Evolutionary conservation across 2,329 filamentous ascomycete species (phyloP).

Genomic region (Didymella lethalis): DNA sequence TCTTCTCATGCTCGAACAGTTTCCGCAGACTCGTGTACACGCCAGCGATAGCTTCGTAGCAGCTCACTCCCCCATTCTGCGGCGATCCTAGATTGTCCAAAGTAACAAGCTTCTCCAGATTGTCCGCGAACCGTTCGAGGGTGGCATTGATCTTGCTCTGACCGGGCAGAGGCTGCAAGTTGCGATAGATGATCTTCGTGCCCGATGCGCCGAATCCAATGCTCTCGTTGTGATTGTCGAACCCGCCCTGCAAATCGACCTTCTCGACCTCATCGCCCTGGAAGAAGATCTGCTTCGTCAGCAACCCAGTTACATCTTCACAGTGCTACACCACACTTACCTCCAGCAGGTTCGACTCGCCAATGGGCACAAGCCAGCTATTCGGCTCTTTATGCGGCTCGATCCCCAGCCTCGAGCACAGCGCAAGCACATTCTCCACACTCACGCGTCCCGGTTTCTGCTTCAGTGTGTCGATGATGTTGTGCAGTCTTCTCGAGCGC

Average conservation of each 20-base stretch:
- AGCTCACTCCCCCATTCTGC: slow-evolving; percentile 66
- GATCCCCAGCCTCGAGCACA: slow-evolving; percentile 72
- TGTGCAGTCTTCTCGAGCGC: slow-evolving; percentile 61
- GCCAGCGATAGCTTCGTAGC: slow-evolving; percentile 78
- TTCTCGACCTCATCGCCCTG: slow-evolving; percentile 57
- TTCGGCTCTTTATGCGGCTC: slow-evolving; percentile 53
- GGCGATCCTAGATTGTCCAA: slow-evolving; percentile 77
- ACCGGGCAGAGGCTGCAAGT: slow-evolving; percentile 67
- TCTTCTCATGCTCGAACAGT: slow-evolving; percentile 75
- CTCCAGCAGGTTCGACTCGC: slow-evolving; percentile 37
- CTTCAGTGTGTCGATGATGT: slow-evolving; percentile 71
- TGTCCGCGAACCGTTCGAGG: slow-evolving; percentile 73
- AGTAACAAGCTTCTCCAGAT: slow-evolving; percentile 72
- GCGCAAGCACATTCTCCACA: slow-evolving; percentile 75
- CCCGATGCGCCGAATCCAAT: slow-evolving; percentile 59
- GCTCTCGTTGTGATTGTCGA: slow-evolving; percentile 65
- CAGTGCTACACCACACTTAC: background rate
- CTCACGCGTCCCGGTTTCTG: slow-evolving; percentile 74
- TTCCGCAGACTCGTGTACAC: slow-evolving; percentile 74
- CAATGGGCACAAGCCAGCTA: slow-evolving; percentile 45
- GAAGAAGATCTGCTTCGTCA: slow-evolving; percentile 39
- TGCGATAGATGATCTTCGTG: slow-evolving; percentile 69
- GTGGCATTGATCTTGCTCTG: slow-evolving; percentile 74
- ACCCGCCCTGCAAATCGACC: slow-evolving; percentile 69
- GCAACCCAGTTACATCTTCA: background rate